These are phyloP conservation scores for Smallanthus sonchifolius DNA, from an alignment of 129 eudicot species.

Conservation along the genomic window DNA sequence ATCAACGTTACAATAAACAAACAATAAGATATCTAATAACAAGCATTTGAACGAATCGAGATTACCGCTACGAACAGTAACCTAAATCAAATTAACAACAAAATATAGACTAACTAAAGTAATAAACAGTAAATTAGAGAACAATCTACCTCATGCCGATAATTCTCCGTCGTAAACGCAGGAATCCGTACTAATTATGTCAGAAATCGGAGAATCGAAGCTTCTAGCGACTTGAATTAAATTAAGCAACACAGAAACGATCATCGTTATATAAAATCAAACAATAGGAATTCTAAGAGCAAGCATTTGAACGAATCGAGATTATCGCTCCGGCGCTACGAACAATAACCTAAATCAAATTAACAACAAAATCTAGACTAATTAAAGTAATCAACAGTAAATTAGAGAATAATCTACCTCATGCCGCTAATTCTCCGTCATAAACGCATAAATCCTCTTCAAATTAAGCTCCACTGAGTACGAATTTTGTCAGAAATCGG, in stretches of 20 bases:
- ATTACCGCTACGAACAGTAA: constrained; percentile 1
- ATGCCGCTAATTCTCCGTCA: constrained; percentile 7
- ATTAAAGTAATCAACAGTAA: neutral
- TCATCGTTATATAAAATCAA: neutral
- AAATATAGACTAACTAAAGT: neutral
- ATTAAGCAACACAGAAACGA: too few relatives aligned
- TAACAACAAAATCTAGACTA: constrained; percentile 6
- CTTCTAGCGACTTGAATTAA: neutral
- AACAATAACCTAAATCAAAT: constrained; percentile 11
- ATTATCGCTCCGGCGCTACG: neutral
- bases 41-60: constrained; percentile 7
- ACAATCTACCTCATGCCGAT: constrained; percentile 21
- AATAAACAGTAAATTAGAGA: neutral
- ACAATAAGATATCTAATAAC: neutral
- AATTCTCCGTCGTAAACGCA: neutral
- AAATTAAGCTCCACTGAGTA: constrained; percentile 17
- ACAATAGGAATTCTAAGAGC: neutral
- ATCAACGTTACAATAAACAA: neutral
- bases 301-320: constrained; percentile 10
- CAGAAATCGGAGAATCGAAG: neutral
- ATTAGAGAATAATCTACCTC: constrained; percentile 17
- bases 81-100: constrained; percentile 15
- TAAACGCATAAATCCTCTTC: neutral
- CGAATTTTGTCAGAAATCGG: neutral
- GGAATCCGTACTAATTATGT: neutral